A percentile compares a stretch with the other conserved stretches of the same genome.
Evolutionary conservation across 2,329 filamentous ascomycete genomes (phyloP).

Genomic region (Neofusicoccum cordaticola): DNA sequence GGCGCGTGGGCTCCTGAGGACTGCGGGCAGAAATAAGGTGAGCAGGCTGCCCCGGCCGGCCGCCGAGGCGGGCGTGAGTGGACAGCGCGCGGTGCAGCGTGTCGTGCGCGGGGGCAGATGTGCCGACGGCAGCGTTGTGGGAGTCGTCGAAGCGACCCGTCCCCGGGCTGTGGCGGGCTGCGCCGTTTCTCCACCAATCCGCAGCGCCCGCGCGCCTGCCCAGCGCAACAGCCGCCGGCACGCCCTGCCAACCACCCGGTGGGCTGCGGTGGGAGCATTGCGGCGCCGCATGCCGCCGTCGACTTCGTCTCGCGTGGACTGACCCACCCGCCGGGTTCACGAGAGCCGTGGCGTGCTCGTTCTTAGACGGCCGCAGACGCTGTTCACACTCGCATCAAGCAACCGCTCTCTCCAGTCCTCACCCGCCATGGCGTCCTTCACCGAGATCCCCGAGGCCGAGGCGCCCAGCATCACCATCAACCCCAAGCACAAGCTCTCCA

Average conservation of each 20-base stretch:
- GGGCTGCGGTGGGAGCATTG: slow-evolving; percentile 7
- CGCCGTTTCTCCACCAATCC: slow-evolving; percentile 14
- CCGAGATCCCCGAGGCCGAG: slow-evolving; percentile 60
- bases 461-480: slow-evolving; percentile 65
- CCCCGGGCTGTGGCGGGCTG: background rate
- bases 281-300: background rate
- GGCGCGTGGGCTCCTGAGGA: background rate
- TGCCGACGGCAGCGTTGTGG: background rate
- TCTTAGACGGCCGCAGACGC: slow-evolving; percentile 7
- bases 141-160: background rate
- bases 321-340: slow-evolving; percentile 2
- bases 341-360: slow-evolving; percentile 6
- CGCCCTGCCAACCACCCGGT: background rate
- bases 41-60: background rate
- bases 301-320: background rate
- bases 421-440: slow-evolving; percentile 67
- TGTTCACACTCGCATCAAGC: background rate
- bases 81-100: background rate
- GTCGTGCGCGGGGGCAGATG: slow-evolving; percentile 8
- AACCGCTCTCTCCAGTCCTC: background rate
- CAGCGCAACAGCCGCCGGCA: background rate
- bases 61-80: background rate
- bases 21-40: background rate
- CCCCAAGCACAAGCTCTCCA: slow-evolving; percentile 62
- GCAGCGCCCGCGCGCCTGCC: background rate